Base-by-base conservation (phyloP, 805 yeast genomes). In the Suhomyces sp. region DNA sequence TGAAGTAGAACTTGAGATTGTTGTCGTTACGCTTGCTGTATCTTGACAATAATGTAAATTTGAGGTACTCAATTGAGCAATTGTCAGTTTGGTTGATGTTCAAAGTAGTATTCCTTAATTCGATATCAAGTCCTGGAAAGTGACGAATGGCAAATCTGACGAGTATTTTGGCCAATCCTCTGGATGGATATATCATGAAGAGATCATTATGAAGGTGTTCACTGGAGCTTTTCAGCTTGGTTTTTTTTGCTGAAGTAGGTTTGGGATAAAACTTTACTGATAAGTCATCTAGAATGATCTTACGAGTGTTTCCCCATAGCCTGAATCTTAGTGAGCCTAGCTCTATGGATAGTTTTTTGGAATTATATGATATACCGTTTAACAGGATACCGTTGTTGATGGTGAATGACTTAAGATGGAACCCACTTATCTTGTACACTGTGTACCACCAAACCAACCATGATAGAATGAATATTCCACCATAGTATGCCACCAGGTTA, bases 371-470 rank as follows among this genome's bases (percentile, higher is more conserved):
- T 23, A 75, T 57, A 4, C 67, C 60, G 54, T 73, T 71, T 56
- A 73, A 59, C 70, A 62, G 70, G 2, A 75, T 50, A 9, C 79
- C 79, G 55, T 74, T 74, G 57, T 69, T 72, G 38, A 74, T 62
- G 15, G 72, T 54, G 4, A 75, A 44, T 15, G 70, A 64, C 31
- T 63, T 60, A 36, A 75, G 54, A 52, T 71, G 69, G 47, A 74
- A 50, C 24, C 79, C 79, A 8, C 66, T 55, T 6, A 69, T 12
- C 7, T 52, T 26, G 54, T 69, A 71, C n/a, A 70, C 52, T 17
- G 69, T 26, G 31, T 59, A 57, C 79, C 79, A 74, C 13, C 50
- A 45, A 3, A 62, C 19, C 12, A 59, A 51, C 78, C 77, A 74
- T 22, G 53, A 38, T 38, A 38, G 24, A 19, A 38, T 17, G 5